Evolutionary conservation across 805 yeast species (phyloP).

Genomic region (Saturnispora serradocipensis): DNA sequence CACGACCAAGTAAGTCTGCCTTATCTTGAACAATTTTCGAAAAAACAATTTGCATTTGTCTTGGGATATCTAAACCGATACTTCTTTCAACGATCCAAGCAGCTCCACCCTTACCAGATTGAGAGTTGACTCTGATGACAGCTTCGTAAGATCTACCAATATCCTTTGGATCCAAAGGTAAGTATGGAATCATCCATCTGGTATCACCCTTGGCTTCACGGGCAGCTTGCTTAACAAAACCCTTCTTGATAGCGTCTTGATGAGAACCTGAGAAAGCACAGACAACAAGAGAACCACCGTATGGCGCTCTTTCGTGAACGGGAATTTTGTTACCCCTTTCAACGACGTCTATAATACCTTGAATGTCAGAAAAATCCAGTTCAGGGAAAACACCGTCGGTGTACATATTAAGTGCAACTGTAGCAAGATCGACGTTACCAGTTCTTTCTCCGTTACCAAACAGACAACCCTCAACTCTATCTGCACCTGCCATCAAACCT

Average conservation of each 20-base stretch:
- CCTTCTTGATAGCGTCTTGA: conserved; percentile 31
- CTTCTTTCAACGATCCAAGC: conserved; percentile 72
- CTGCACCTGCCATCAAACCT: conserved; percentile 76
- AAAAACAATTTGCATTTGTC: conserved; percentile 60
- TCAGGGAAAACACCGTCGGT: conserved; percentile 69
- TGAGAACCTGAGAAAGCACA: conserved; percentile 64
- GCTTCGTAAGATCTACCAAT: conserved; percentile 77
- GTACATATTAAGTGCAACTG: conserved; percentile 69
- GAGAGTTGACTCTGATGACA: conserved; percentile 74
- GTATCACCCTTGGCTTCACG: conserved; percentile 40
- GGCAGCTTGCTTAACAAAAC: conserved; percentile 38
- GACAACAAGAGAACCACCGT: conserved; percentile 71
- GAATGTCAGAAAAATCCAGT: conserved; percentile 62
- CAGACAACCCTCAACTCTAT: conserved; percentile 75
- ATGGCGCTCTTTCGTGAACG: conserved; percentile 67
- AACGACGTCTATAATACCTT: conserved; percentile 55
- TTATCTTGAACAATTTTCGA: conserved; percentile 52
- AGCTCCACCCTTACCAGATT: conserved; percentile 85
- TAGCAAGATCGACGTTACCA: conserved; percentile 71
- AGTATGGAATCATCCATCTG: conserved; percentile 64
- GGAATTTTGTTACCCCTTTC: conserved; percentile 75
- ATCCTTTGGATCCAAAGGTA: conserved; percentile 75
- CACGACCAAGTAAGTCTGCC: conserved; percentile 63
- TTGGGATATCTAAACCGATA: conserved; percentile 65
- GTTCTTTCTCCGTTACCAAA: conserved; percentile 83